Conservation (phyloP, 208 protist species). For the Leishmania braziliensis region DNA sequence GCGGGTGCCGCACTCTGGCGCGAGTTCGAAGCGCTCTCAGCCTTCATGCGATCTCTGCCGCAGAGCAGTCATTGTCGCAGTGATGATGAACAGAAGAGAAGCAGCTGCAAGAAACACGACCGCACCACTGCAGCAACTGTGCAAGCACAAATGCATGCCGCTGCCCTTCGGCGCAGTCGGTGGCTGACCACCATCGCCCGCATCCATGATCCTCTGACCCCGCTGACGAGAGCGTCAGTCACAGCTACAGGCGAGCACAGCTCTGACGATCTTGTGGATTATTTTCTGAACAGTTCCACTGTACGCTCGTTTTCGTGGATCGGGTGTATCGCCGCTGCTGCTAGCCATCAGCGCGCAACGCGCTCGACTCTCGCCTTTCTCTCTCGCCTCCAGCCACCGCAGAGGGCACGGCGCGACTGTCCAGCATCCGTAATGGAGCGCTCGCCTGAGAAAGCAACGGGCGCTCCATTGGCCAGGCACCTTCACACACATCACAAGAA, state of each 20-base stretch:
- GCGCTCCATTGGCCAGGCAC: not conserved
- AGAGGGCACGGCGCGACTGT: not conserved
- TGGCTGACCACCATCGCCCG: conserved; percentile 16
- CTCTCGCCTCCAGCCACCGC: conserved; percentile 3
- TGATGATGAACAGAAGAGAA: not conserved
- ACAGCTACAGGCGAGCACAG: not conserved
- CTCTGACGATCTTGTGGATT: not conserved
- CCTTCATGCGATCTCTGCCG: conserved; percentile 12
- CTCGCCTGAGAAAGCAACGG: not conserved
- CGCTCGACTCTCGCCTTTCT: conserved; percentile 22
- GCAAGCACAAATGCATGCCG: conserved; percentile 4
- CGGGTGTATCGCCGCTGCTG: conserved; percentile 15
- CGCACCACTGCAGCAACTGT: not conserved
- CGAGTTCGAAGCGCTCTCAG: conserved; percentile 20
- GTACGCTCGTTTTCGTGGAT: conserved; percentile 16
- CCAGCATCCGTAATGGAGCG: not conserved
- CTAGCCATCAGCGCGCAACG: conserved; percentile 6
- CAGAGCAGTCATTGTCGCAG: not conserved
- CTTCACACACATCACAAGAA: not conserved
- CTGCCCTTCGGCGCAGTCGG: conserved; percentile 19
- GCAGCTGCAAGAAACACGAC: not conserved
- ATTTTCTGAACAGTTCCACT: not conserved
- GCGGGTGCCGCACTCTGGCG: conserved; percentile 12
- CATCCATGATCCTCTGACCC: conserved; percentile 1
- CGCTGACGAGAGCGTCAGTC: not conserved